These are phyloP conservation scores for Rhizopus arrhizus DNA, from an alignment of 371 early-diverging fungal species.

Conservation along the genomic window DNA sequence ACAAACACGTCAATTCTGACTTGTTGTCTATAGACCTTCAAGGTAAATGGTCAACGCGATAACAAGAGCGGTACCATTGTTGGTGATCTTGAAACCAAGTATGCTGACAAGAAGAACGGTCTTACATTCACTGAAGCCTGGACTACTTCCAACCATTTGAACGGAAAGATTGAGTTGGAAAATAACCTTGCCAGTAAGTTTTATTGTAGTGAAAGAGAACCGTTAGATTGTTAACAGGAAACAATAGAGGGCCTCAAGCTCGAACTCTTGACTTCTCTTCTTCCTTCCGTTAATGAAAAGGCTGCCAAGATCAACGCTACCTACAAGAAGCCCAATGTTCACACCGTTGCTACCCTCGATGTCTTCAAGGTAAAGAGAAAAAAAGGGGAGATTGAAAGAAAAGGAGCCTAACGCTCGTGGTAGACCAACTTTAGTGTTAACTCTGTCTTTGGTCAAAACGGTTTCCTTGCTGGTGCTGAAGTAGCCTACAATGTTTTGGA, in stretches of 20 bases:
- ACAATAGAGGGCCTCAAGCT: constrained; percentile 52
- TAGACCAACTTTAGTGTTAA: constrained; percentile 55
- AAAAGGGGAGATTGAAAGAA: background rate
- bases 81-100: constrained; percentile 96
- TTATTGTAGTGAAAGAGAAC: background rate
- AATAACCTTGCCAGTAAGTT: constrained; percentile 88
- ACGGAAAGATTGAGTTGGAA: constrained; percentile 89
- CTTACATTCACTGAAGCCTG: constrained; percentile 93
- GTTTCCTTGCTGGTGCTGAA: constrained; percentile 90
- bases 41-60: constrained; percentile 92
- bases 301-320: constrained; percentile 50
- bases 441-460: constrained; percentile 71
- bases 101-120: constrained; percentile 89
- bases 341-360: constrained; percentile 52
- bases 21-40: constrained; percentile 75
- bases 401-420: background rate
- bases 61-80: constrained; percentile 91
- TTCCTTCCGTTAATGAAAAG: constrained; percentile 53
- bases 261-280: constrained; percentile 48
- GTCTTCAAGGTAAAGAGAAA: constrained; percentile 45
- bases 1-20: background rate
- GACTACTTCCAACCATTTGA: constrained; percentile 91
- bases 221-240: background rate
- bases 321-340: constrained; percentile 53
- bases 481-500: constrained; percentile 88